Evolutionary conservation across 441 rosid species (phyloP), one percentile per base, ranked within the genome.

Genomic region (Gossypium trilobum): DNA sequence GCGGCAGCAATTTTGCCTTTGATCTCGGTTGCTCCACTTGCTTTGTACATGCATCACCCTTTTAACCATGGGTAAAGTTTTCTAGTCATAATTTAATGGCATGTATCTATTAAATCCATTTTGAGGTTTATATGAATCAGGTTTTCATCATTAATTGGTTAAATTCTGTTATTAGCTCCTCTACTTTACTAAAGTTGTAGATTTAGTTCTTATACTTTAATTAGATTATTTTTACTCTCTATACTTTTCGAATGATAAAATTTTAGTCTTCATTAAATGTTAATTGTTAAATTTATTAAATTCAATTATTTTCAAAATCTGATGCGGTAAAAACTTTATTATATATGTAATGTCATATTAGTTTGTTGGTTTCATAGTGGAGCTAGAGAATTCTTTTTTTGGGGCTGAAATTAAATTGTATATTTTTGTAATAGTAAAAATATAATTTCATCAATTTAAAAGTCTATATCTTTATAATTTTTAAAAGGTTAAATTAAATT

Each of bases 1-100:
- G 86, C 58, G 54, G 90, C 91, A 82, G 78, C 91, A 79, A 77
- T 86, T 89, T 87, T 87, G 89, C 63, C 50, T 63, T 39, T 63
- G 51, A 74, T 79, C 46, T 71, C 72, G 64, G 89, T 76, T 85
- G 88, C 85, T 78, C 79, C 87, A 71, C 81, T 59, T 57, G 75
- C 70, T 6, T 31, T 71, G 55, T 13, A 19, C 23, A 36, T 57
- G 73, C 73, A 13, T 56, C 39, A 20, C 22, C 65, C 52, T 4
- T 13, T 20, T n/a, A 70, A n/a, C 65, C 2, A 39, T 9, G 29
- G 52, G 73, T 36, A 11, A 55, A 36, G 39, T 56, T 22, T 70
- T 70, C 39, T 39, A 56, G 36, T 19, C 27, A 2, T 39, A 3
- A 36, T 31, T 36, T 56, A 39, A 5, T 22, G 20, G 65, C 73